Evolutionary conservation across 2,329 filamentous ascomycete species (phyloP).

Genomic region (Gnomoniopsis smithogilvyi): DNA sequence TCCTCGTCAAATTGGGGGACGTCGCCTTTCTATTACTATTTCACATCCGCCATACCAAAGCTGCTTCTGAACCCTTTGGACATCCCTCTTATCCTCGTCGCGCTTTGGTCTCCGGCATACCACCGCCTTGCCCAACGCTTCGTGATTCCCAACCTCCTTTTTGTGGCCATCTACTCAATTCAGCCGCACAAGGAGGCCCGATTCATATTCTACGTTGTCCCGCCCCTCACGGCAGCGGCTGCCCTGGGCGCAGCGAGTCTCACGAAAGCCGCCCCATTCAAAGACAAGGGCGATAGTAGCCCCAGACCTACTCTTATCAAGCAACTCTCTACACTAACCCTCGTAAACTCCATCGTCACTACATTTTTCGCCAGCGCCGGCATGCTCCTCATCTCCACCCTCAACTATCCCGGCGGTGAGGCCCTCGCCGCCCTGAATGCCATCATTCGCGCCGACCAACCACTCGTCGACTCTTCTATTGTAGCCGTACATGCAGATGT

Average conservation of each 20-base stretch:
- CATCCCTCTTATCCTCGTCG: constrained; percentile 52
- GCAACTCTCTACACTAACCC: constrained; percentile 44
- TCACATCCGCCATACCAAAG: constrained; percentile 74
- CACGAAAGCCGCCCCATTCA: constrained; percentile 37
- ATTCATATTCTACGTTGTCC: constrained; percentile 87
- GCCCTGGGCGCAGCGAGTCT: constrained; percentile 71
- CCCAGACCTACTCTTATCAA: constrained; percentile 52
- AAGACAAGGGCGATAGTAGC: constrained; percentile 3
- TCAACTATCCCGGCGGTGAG: constrained; percentile 91
- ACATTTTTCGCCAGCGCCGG: constrained; percentile 62
- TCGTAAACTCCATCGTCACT: constrained; percentile 52
- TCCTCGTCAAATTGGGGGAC: constrained; percentile 86
- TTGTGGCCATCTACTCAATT: constrained; percentile 76
- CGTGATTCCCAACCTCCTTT: constrained; percentile 66
- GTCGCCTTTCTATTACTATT: constrained; percentile 83
- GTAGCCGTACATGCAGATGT: constrained; percentile 61
- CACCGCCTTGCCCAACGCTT: constrained; percentile 42
- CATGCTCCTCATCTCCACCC: constrained; percentile 75
- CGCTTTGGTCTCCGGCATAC: constrained; percentile 47
- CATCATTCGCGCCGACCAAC: constrained; percentile 30
- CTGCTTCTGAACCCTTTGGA: constrained; percentile 77
- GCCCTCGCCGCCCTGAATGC: constrained; percentile 59
- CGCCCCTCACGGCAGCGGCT: constrained; percentile 73
- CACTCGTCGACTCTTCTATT: constrained; percentile 28
- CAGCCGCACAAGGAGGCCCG: constrained; percentile 96